Evolutionary conservation across 2,329 filamentous ascomycete species (phyloP), one percentile per base, ranked within the genome.

Genomic region (Periconia sp.): DNA sequence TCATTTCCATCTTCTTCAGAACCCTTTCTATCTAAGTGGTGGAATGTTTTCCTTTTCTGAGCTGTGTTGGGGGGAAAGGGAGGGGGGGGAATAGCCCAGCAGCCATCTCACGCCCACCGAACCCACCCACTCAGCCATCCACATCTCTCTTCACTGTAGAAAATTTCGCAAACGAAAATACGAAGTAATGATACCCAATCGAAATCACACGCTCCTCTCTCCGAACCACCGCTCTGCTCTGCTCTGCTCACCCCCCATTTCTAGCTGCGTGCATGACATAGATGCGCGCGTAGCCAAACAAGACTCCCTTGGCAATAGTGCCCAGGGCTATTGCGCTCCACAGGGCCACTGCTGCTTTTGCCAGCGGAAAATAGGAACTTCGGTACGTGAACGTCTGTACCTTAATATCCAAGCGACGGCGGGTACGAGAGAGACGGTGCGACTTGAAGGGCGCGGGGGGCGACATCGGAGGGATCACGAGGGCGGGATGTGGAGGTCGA

Each of bases 101-200:
- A 36, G n/a, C n/a, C n/a, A n/a, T n/a, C n/a, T n/a, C n/a, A n/a
- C n/a, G n/a, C n/a, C n/a, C n/a, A n/a, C n/a, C n/a, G n/a, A n/a
- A n/a, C n/a, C n/a, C n/a, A n/a, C n/a, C n/a, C n/a, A n/a, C n/a
- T n/a, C n/a, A n/a, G n/a, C n/a, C n/a, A n/a, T n/a, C n/a, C n/a
- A n/a, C n/a, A n/a, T n/a, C n/a, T n/a, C 40, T 24, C 41, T 46
- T 42, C 33, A 39, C 46, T 57, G 54, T 52, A 56, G 42, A 57
- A 56, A 52, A 22, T 11, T 16, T 42, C 19, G 31, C 12, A 28
- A 40, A 40, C 29, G 15, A 40, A 31, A 53, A 43, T 46, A 56
- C 47, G 50, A 57, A 43, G 45, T 51, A 50, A 59, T 54, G 54
- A 50, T 52, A 54, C 54, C 49, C 44, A 29, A 50, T 42, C 26